Base-by-base conservation (phyloP, 2,329 filamentous ascomycete genomes). In the Hyphodiscus sp. region DNA sequence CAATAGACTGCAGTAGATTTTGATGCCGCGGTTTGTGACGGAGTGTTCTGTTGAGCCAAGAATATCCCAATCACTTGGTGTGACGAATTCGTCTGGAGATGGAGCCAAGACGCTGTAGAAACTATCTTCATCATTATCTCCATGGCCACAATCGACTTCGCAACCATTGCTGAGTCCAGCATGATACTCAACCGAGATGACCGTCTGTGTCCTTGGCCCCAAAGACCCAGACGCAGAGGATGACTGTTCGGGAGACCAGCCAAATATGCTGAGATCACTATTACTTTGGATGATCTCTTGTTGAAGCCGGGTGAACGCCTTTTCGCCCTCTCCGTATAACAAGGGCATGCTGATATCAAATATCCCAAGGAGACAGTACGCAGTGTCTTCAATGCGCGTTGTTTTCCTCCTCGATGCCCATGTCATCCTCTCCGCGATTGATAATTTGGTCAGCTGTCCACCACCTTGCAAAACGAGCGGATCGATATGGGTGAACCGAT, bases 281-380 rank as follows among this genome's bases (percentile, higher is more conserved):
- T 51, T 26, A 26, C 19, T 46, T 16, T 19, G 4, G 20, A 26
- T 26, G 16, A 45, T 45, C 16, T 45, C 50, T 20, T 52, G 23
- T 20, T 52, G 50, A 30, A 47, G 50, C 23, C 50, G 63, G 2
- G 63, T 49, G 47, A 69, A 71, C 15, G 69, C 68, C 41, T 57
- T 64, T 41, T 26, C 49, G 11, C 68, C 67, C 33, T 70, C 69
- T 1, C 69, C 69, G 19, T 69, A 71, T 0, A 69, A 56, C 15
- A 70, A 54, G 4, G 66, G 62, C 67, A 71, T 69, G 29, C 65
- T 65, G 3, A 71, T 60, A 33, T 61, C 63, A 23, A 69, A 71
- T 2, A 71, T 58, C 1, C 68, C 69, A 23, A 71, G 56, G 38
- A 71, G 49, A 29, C 63, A 66, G 50, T 71, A 71, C 1, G 69